Evolutionary conservation across 2,329 filamentous ascomycete genomes (phyloP).

Genomic region (Fusarium camptoceras): DNA sequence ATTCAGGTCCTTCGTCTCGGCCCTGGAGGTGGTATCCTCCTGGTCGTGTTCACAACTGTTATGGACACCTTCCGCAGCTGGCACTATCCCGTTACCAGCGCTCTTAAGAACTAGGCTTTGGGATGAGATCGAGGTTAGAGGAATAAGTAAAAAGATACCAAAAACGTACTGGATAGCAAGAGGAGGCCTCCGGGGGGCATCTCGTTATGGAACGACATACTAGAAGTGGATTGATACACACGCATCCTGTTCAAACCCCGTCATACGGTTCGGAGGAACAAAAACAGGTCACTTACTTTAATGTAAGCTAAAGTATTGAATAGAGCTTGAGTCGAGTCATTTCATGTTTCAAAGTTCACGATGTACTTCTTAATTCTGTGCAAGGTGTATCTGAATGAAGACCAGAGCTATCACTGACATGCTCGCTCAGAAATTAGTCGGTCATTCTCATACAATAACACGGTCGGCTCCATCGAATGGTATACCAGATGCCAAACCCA

Average conservation of each 20-base stretch:
- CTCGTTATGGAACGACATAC: conserved; percentile 7
- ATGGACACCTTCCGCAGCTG: conserved; percentile 90
- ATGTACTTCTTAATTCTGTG: neutral
- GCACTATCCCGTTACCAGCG: conserved; percentile 46
- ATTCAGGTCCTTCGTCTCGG: conserved; percentile 61
- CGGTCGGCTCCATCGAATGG: neutral
- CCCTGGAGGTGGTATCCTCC: conserved; percentile 73
- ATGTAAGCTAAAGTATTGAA: conserved; percentile 12
- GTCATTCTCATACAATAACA: neutral
- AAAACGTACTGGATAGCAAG: conserved; percentile 11
- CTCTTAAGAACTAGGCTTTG: conserved; percentile 12
- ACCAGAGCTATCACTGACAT: neutral
- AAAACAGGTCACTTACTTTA: conserved; percentile 22
- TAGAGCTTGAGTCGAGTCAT: conserved; percentile 31
- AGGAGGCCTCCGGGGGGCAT: conserved; percentile 24
- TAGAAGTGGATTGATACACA: conserved; percentile 25
- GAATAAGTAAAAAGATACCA: conserved; percentile 37
- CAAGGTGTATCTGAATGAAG: neutral
- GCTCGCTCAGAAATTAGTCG: neutral
- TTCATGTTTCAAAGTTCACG: neutral
- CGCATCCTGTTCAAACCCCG: conserved; percentile 9
- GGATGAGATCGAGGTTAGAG: conserved; percentile 7
- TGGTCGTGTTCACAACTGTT: conserved; percentile 87
- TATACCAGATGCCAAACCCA: neutral
- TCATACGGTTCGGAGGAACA: conserved; percentile 9